Conservation (phyloP, 108 stramenopile species). For the Skeletonema grethae region DNA sequence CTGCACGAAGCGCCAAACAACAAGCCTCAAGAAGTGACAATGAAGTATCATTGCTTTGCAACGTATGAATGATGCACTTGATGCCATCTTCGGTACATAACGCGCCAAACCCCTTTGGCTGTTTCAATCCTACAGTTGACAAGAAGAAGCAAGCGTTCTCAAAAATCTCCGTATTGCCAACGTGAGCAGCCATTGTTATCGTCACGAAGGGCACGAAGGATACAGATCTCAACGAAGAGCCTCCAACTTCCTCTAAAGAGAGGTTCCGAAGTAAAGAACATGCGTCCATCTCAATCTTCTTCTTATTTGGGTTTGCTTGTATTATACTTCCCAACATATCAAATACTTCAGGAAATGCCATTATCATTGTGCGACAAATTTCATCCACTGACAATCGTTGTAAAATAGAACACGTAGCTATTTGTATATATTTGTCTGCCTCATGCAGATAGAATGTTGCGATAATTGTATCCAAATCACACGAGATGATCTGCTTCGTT, state of each 20-base stretch:
- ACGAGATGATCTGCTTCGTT: not conserved
- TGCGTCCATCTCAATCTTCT: not conserved
- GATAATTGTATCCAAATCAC: slow-evolving; percentile 8
- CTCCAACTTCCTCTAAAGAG: not conserved
- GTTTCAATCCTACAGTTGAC: slow-evolving; percentile 8
- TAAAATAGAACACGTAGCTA: slow-evolving; percentile 18
- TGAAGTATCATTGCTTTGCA: slow-evolving; percentile 61
- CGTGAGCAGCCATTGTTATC: slow-evolving; percentile 3
- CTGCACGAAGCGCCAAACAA: slow-evolving; percentile 52
- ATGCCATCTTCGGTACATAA: slow-evolving; percentile 21
- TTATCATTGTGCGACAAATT: slow-evolving; percentile 12
- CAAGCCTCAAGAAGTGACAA: slow-evolving; percentile 49
- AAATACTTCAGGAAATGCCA: slow-evolving; percentile 1
- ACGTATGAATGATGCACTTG: slow-evolving; percentile 25
- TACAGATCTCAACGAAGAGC: not conserved
- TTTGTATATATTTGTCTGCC: slow-evolving; percentile 10
- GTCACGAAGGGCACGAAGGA: slow-evolving; percentile 10
- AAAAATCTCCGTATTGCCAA: slow-evolving; percentile 4
- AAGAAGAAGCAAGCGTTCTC: slow-evolving; percentile 24
- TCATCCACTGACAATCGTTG: slow-evolving; percentile 9
- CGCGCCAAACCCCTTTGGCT: slow-evolving; percentile 8
- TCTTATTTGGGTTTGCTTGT: slow-evolving; percentile 6
- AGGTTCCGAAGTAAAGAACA: slow-evolving; percentile 14
- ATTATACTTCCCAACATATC: slow-evolving; percentile 12
- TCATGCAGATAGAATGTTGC: slow-evolving; percentile 5